Percentiles rank a stretch among this genome's conserved stretches.
Evolutionary conservation across 108 stramenopile genomes (phyloP).

Genomic region (Discostella stelligeroides): DNA sequence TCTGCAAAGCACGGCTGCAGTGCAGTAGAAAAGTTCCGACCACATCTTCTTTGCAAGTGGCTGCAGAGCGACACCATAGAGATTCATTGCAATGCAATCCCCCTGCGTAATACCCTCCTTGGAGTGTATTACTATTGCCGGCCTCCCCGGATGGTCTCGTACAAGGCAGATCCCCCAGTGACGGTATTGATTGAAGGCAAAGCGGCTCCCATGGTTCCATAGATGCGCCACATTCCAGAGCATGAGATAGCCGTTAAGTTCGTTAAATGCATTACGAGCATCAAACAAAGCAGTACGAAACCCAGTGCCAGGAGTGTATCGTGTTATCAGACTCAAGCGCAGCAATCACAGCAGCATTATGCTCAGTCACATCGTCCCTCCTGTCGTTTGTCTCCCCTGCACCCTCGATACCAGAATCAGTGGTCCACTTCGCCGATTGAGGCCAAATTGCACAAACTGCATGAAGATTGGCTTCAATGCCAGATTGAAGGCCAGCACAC

Average conservation of each 20-base stretch:
- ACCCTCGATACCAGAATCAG: no score
- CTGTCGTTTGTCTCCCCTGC: not conserved
- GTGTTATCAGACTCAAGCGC: not conserved
- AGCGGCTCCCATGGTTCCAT: constrained; percentile 2
- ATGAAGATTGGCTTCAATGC: no score
- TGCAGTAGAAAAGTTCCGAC: constrained; percentile 3
- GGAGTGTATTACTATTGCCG: no score
- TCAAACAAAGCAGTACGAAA: constrained; percentile 8
- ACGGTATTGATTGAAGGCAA: constrained; percentile 9
- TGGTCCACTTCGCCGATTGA: no score
- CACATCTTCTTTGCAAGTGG: constrained; percentile 20
- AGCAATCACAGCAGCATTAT: not conserved
- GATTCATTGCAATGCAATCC: constrained; percentile 32
- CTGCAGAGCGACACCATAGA: constrained; percentile 35
- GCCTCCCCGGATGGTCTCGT: no score
- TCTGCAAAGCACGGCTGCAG: constrained; percentile 50
- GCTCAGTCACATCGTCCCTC: not conserved
- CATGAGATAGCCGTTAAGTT: constrained; percentile 4
- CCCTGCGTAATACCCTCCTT: constrained; percentile 41
- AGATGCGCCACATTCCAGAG: constrained; percentile 6
- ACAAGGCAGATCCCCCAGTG: no score
- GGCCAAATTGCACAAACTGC: no score
- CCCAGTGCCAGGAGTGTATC: not conserved
- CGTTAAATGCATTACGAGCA: constrained; percentile 15
- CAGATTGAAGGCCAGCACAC: no score